Evolutionary conservation across 2,329 filamentous ascomycete genomes (phyloP).

Genomic region (Orbilia oligospora): DNA sequence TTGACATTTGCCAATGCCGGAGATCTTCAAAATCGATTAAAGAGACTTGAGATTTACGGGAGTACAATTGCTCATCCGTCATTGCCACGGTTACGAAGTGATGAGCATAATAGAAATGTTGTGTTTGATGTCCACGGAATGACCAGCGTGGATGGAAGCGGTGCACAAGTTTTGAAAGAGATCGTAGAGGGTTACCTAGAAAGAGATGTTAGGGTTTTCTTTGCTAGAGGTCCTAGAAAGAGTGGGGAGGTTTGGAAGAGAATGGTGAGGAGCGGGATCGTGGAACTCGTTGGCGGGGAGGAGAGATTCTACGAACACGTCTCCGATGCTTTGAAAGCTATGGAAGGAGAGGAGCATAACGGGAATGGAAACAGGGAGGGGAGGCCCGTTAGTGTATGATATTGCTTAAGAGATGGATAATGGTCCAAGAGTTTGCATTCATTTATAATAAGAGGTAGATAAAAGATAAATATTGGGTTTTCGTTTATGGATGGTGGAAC

Average conservation of each 20-base stretch:
- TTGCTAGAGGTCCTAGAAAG: constrained; percentile 60
- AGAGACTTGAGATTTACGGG: constrained; percentile 90
- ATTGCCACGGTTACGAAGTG: constrained; percentile 80
- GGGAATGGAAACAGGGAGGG: constrained; percentile 67
- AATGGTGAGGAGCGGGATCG: constrained; percentile 85
- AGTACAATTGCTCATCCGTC: constrained; percentile 87
- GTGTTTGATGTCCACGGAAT: constrained; percentile 99
- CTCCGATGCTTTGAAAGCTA: constrained; percentile 84
- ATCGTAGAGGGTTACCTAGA: constrained; percentile 87
- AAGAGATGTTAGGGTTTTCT: constrained; percentile 80
- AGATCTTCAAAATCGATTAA: constrained; percentile 85
- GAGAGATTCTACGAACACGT: constrained; percentile 85
- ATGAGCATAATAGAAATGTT: constrained; percentile 89
- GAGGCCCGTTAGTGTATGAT: constrained; percentile 51
- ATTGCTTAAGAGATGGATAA: not conserved
- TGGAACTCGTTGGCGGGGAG: constrained; percentile 83
- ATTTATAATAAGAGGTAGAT: not conserved
- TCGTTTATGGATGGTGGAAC: not conserved
- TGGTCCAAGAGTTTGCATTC: not conserved
- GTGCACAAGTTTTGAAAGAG: constrained; percentile 89
- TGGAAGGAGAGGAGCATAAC: constrained; percentile 74
- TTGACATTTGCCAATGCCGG: constrained; percentile 98
- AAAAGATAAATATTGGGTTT: not conserved
- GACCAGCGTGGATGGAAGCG: constrained; percentile 91
- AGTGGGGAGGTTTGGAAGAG: constrained; percentile 75